Percentiles rank a stretch among this genome's conserved stretches.
Evolutionary conservation across 352 stramenopile genomes (phyloP).

Genomic region (Globisporangium rhizosaccharum): DNA sequence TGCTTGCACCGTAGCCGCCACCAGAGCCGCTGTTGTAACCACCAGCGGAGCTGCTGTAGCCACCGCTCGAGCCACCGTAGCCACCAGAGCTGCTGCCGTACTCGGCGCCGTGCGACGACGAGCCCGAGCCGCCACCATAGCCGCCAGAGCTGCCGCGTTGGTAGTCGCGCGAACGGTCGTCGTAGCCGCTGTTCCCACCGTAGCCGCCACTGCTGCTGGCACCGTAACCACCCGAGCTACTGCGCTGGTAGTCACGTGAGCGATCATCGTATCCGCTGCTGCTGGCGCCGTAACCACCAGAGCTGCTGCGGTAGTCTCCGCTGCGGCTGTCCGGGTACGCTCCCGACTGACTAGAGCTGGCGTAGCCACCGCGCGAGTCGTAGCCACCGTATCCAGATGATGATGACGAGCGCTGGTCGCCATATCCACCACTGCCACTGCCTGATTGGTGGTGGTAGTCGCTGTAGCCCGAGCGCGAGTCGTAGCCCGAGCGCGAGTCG

Average conservation of each 20-base stretch:
- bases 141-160: conserved; percentile 9
- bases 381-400: conserved; percentile 15
- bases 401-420: conserved; percentile 18
- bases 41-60: background rate
- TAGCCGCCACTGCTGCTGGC: conserved; percentile 1
- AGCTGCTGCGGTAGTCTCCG: conserved; percentile 8
- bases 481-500: conserved; percentile 3
- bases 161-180: conserved; percentile 23
- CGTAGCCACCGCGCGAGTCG: conserved; percentile 23
- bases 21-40: background rate
- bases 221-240: background rate
- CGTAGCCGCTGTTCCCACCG: conserved; percentile 15
- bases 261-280: conserved; percentile 23
- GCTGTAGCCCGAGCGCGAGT: background rate
- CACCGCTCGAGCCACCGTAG: conserved; percentile 13
- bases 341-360: background rate
- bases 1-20: background rate
- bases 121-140: conserved; percentile 12
- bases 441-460: background rate
- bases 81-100: conserved; percentile 18
- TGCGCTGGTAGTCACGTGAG: conserved; percentile 6
- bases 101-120: conserved; percentile 5
- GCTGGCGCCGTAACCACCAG: conserved; percentile 14
- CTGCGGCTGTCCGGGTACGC: background rate
- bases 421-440: conserved; percentile 23